phyloP scores from a whole-genome alignment of 805 yeast genomes.

The Kluyveromyces siamensis region DNA sequence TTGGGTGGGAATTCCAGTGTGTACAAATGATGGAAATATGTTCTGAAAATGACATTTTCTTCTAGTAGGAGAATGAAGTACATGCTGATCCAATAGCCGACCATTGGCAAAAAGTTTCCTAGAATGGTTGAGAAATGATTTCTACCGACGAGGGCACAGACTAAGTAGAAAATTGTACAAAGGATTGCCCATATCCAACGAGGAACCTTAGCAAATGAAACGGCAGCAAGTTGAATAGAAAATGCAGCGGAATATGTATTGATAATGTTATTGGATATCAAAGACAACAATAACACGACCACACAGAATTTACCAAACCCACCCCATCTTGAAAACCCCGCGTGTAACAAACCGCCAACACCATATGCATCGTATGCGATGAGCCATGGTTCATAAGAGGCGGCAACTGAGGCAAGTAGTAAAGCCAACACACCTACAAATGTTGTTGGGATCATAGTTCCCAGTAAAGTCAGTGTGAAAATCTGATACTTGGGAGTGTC shows the following conservation, averaged over 20 bases:
- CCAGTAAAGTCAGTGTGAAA: constrained; percentile 54
- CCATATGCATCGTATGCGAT: constrained; percentile 49
- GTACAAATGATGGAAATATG: constrained; percentile 33
- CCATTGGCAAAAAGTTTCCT: constrained; percentile 81
- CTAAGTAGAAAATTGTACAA: constrained; percentile 53
- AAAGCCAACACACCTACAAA: constrained; percentile 71
- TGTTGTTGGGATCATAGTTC: constrained; percentile 60
- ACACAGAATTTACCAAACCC: constrained; percentile 71
- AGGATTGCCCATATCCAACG: constrained; percentile 69
- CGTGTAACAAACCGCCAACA: constrained; percentile 65
- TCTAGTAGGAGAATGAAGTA: constrained; percentile 63
- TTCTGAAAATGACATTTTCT: constrained; percentile 66
- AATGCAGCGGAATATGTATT: constrained; percentile 78
- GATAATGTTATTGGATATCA: constrained; percentile 73
- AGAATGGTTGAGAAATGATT: constrained; percentile 62
- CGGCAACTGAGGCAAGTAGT: constrained; percentile 60
- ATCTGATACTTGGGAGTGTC: constrained; percentile 46
- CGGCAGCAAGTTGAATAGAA: constrained; percentile 58
- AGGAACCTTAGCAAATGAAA: constrained; percentile 50
- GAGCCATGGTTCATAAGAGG: constrained; percentile 46
- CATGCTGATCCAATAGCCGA: constrained; percentile 85
- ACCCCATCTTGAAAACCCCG: constrained; percentile 61
- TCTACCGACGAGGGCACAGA: constrained; percentile 69
- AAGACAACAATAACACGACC: constrained; percentile 59
- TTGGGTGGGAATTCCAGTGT: constrained; percentile 34